Evolutionary conservation across 2,329 filamentous ascomycete species (phyloP).

Genomic region (Neonectria magnoliae): DNA sequence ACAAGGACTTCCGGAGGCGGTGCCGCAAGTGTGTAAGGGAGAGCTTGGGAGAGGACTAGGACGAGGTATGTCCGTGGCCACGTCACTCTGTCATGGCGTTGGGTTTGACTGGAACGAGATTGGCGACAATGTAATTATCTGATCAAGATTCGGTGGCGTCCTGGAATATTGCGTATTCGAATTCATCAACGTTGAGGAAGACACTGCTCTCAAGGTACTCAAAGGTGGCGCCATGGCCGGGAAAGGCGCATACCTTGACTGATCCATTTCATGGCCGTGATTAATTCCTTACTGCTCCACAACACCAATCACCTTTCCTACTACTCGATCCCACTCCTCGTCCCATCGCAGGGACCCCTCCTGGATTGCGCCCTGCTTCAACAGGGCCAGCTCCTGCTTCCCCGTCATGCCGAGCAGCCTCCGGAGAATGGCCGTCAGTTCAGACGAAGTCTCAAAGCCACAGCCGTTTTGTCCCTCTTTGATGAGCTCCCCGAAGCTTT

Average conservation of each 20-base stretch:
- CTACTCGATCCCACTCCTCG: constrained; percentile 89
- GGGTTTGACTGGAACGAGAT: constrained; percentile 18
- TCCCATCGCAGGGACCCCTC: constrained; percentile 88
- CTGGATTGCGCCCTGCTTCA: constrained; percentile 75
- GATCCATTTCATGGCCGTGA: not conserved
- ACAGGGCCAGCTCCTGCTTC: constrained; percentile 62
- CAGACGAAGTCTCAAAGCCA: constrained; percentile 79
- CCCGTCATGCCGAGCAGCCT: constrained; percentile 68
- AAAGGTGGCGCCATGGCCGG: not conserved
- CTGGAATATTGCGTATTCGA: constrained; percentile 31
- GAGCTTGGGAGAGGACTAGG: constrained; percentile 77
- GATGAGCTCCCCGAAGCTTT: constrained; percentile 92
- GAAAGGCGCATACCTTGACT: not conserved
- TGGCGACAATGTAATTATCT: constrained; percentile 18
- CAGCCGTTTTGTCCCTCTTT: constrained; percentile 85
- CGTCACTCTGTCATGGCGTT: constrained; percentile 24
- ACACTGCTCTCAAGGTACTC: constrained; percentile 12
- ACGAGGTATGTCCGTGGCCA: not conserved
- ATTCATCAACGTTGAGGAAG: constrained; percentile 20
- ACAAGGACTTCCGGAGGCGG: constrained; percentile 79
- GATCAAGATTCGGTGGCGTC: constrained; percentile 35
- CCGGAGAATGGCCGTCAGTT: constrained; percentile 71
- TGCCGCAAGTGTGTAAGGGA: constrained; percentile 83
- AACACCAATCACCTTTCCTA: constrained; percentile 74
- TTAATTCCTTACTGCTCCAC: constrained; percentile 31